phyloP scores from a whole-genome alignment of 2,329 filamentous ascomycete species.

The Phialophora macrospora region DNA sequence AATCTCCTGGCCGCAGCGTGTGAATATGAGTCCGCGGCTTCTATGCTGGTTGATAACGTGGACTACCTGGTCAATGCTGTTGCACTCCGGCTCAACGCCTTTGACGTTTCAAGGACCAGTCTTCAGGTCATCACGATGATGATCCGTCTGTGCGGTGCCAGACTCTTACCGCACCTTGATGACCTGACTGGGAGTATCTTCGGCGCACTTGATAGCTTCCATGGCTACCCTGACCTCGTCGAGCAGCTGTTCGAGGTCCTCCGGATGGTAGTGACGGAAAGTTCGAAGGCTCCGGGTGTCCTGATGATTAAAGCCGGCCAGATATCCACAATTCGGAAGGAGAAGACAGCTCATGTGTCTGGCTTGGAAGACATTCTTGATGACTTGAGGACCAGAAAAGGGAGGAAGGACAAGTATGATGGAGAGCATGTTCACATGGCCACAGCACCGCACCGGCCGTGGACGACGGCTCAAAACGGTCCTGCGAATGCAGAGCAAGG shows the following conservation, averaged over 20 bases:
- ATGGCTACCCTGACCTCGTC: slow-evolving; percentile 86
- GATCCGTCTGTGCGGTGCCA: slow-evolving; percentile 81
- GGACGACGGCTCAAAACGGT: slow-evolving; percentile 36
- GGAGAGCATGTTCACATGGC: slow-evolving; percentile 35
- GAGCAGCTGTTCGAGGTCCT: slow-evolving; percentile 84
- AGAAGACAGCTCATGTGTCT: slow-evolving; percentile 41
- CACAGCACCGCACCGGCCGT: slow-evolving; percentile 40
- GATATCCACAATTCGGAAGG: slow-evolving; percentile 42
- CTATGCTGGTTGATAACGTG: slow-evolving; percentile 85
- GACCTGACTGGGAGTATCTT: slow-evolving; percentile 92
- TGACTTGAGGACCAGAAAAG: slow-evolving; percentile 45
- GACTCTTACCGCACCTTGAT: slow-evolving; percentile 83
- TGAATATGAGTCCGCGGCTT: slow-evolving; percentile 73
- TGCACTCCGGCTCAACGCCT: slow-evolving; percentile 83
- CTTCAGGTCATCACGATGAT: slow-evolving; percentile 94
- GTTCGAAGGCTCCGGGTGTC: slow-evolving; percentile 61
- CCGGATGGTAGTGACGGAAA: slow-evolving; percentile 81
- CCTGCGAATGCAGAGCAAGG: slow-evolving; percentile 37
- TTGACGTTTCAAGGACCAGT: slow-evolving; percentile 88
- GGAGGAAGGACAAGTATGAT: slow-evolving; percentile 40
- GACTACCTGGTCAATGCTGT: slow-evolving; percentile 97
- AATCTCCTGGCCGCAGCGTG: slow-evolving; percentile 79
- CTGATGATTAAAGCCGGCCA: slow-evolving; percentile 51
- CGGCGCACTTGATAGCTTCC: slow-evolving; percentile 88
- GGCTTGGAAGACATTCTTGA: slow-evolving; percentile 44